These are phyloP conservation scores for Fusarium euwallaceae DNA, from an alignment of 2,329 filamentous ascomycete genomes.

Conservation along the genomic window DNA sequence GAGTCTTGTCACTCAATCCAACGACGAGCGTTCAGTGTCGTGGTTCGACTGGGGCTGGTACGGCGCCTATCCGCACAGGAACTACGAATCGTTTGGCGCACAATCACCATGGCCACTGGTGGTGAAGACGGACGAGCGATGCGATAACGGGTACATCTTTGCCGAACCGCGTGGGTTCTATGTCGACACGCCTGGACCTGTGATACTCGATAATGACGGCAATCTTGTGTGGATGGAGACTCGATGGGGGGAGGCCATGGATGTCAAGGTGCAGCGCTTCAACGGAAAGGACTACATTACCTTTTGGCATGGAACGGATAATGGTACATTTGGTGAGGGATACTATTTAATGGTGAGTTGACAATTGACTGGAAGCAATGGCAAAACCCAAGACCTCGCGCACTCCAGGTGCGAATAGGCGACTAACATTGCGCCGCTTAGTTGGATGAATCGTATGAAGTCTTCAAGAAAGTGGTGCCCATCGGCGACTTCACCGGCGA, in stretches of 20 bases:
- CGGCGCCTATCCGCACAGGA: constrained; percentile 37
- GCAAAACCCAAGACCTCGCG: background rate
- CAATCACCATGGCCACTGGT: constrained; percentile 51
- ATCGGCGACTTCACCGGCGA: constrained; percentile 42
- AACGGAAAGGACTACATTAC: constrained; percentile 31
- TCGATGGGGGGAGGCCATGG: constrained; percentile 45
- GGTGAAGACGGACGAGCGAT: constrained; percentile 48
- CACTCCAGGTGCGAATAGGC: too few relatives aligned
- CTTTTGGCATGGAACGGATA: constrained; percentile 56
- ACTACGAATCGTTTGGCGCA: constrained; percentile 39
- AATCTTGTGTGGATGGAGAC: constrained; percentile 61
- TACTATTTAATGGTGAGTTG: constrained; percentile 60
- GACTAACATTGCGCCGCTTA: constrained; percentile 14
- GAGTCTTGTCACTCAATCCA: background rate
- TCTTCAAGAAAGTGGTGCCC: constrained; percentile 44
- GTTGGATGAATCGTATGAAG: constrained; percentile 50
- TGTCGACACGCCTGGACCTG: constrained; percentile 54
- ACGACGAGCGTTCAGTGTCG: constrained; percentile 3
- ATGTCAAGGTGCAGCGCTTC: constrained; percentile 39
- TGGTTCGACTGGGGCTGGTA: constrained; percentile 44
- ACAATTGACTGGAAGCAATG: background rate
- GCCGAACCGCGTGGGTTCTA: constrained; percentile 55
- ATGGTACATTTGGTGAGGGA: constrained; percentile 61
- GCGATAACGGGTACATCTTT: constrained; percentile 55
- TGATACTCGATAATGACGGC: constrained; percentile 59